Conservation (phyloP, 2,329 filamentous ascomycete genomes). For the Nakataea oryzae region DNA sequence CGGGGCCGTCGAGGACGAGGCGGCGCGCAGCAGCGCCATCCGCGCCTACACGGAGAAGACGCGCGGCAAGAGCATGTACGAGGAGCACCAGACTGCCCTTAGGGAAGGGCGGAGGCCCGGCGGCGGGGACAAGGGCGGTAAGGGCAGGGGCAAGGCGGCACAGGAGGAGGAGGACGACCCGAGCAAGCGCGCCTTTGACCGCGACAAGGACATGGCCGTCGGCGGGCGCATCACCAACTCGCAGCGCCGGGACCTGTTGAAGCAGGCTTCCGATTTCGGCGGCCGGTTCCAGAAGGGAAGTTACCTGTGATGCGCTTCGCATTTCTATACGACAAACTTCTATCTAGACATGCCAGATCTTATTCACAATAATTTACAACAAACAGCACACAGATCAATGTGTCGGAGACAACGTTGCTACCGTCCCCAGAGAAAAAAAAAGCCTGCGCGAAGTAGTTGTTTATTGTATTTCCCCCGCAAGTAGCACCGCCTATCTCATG, state of each 20-base stretch:
- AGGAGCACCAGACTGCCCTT: slow-evolving; percentile 39
- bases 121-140: slow-evolving; percentile 21
- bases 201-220: slow-evolving; percentile 85
- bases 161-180: slow-evolving; percentile 78
- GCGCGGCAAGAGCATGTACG: slow-evolving; percentile 47
- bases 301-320: slow-evolving; percentile 30
- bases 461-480: background rate
- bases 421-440: no score
- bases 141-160: slow-evolving; percentile 7
- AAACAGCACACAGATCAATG: background rate
- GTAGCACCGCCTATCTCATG: background rate
- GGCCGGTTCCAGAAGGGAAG: slow-evolving; percentile 72
- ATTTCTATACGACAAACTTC: no score
- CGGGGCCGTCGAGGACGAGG: slow-evolving; percentile 41
- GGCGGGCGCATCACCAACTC: slow-evolving; percentile 60
- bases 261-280: slow-evolving; percentile 70
- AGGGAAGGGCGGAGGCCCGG: slow-evolving; percentile 12
- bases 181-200: slow-evolving; percentile 78
- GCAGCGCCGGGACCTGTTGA: slow-evolving; percentile 69
- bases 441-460: background rate
- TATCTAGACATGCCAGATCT: background rate
- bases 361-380: background rate
- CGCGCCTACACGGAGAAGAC: slow-evolving; percentile 39
- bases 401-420: no score
- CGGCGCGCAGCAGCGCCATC: slow-evolving; percentile 38